Percentiles rank a stretch among this genome's conserved stretches.
Conservation (phyloP, 1,284 basidiomycete genomes). For the Tremellales sp. region DNA sequence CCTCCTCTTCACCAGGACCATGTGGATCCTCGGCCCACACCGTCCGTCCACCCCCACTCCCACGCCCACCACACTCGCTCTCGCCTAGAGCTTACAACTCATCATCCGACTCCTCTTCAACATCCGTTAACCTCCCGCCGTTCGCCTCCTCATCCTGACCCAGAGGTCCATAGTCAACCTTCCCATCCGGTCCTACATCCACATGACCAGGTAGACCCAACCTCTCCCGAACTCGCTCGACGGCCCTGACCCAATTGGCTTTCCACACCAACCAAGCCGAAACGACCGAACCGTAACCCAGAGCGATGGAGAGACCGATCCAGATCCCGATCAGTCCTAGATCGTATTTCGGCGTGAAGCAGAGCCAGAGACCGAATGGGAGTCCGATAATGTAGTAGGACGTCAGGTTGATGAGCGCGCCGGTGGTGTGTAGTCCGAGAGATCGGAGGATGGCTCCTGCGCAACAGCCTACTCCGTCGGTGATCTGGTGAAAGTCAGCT, state of each 20-base stretch:
- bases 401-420: constrained; percentile 52
- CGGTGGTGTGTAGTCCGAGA: constrained; percentile 59
- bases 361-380: constrained; percentile 51
- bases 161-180: constrained; percentile 4
- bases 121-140: constrained; percentile 3
- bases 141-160: constrained; percentile 1
- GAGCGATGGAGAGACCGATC: constrained; percentile 51
- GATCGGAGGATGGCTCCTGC: constrained; percentile 72
- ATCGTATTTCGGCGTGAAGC: constrained; percentile 40
- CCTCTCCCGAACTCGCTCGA: constrained; percentile 44
- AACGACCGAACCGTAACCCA: constrained; percentile 45
- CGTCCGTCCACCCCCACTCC: no score
- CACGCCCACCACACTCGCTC: constrained; percentile 1
- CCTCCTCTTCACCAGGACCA: neutral
- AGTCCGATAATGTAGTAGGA: constrained; percentile 53
- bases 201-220: constrained; percentile 36
- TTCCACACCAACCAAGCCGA: constrained; percentile 45
- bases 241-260: constrained; percentile 49
- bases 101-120: constrained; percentile 2
- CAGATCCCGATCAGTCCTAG: constrained; percentile 50
- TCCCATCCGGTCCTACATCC: constrained; percentile 35
- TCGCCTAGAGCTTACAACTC: neutral
- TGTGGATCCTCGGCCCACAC: no score
- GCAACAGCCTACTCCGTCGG: constrained; percentile 65
- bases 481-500: constrained; percentile 47